Conservation (phyloP, 208 protist genomes). For the Wallacemonas sp. region DNA sequence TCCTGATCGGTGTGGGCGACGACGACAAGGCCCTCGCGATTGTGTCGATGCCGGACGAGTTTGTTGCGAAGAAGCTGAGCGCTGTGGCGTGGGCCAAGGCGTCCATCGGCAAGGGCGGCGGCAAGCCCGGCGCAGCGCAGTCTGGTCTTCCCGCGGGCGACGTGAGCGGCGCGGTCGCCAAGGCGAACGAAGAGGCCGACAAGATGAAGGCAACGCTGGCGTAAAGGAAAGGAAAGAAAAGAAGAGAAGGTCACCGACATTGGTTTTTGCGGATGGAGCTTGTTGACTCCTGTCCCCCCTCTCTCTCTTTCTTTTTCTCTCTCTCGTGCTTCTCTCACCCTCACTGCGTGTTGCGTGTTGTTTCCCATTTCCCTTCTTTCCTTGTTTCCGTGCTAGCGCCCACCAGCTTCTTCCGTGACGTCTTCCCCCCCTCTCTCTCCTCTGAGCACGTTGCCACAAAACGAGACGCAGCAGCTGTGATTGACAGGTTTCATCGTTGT, state of each 20-base stretch:
- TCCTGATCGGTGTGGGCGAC: constrained; percentile 66
- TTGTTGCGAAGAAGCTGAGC: constrained; percentile 80
- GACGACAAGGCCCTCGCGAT: constrained; percentile 73
- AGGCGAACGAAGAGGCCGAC: constrained; percentile 60
- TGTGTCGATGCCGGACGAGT: constrained; percentile 58
- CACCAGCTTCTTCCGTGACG: too few relatives aligned
- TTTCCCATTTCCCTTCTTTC: neutral
- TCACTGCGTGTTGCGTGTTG: neutral
- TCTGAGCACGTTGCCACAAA: too few relatives aligned
- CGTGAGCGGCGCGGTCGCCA: constrained; percentile 41
- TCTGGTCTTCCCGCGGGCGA: constrained; percentile 66
- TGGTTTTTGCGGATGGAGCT: neutral
- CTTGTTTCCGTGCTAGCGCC: neutral
- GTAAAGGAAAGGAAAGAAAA: constrained; percentile 1
- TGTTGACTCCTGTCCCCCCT: neutral
- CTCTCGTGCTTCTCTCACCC: neutral
- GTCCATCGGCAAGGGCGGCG: constrained; percentile 87
- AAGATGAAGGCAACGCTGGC: constrained; percentile 58
- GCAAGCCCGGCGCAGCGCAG: constrained; percentile 89
- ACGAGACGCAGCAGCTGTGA: too few relatives aligned
- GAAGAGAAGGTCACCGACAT: neutral
- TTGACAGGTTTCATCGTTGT: too few relatives aligned
- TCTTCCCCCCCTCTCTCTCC: too few relatives aligned
- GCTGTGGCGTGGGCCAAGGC: constrained; percentile 86
- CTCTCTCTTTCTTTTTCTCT: neutral